Conservation (phyloP, 495 filamentous ascomycete genomes). For the Penicillium subrubescens region DNA sequence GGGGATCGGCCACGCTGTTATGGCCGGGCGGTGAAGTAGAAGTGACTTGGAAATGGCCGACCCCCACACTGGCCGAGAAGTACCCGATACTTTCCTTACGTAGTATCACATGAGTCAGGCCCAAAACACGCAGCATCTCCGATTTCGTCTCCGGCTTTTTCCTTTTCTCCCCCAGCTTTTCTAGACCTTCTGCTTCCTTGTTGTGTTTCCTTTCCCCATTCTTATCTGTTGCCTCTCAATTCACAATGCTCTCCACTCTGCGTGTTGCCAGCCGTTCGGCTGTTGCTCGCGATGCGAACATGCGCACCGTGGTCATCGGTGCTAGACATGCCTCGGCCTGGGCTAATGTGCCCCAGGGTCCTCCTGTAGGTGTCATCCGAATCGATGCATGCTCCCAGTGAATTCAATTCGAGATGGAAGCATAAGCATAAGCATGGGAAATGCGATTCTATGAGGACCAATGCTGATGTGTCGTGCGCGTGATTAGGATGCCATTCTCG, state of each 20-base stretch:
- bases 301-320: conserved; percentile 52
- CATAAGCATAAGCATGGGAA: not conserved
- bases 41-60: conserved; percentile 13
- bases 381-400: not conserved
- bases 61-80: conserved; percentile 17
- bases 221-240: conserved; percentile 15
- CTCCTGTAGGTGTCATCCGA: conserved; percentile 69
- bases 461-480: conserved; percentile 31
- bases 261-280: conserved; percentile 58
- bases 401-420: not conserved
- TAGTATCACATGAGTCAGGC: conserved; percentile 42
- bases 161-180: conserved; percentile 26
- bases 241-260: conserved; percentile 58
- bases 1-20: conserved; percentile 5
- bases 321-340: conserved; percentile 77
- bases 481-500: conserved; percentile 75
- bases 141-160: conserved; percentile 34
- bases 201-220: conserved; percentile 10
- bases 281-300: conserved; percentile 47
- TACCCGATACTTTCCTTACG: conserved; percentile 27
- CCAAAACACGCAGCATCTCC: conserved; percentile 41
- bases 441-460: conserved; percentile 9
- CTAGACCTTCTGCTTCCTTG: conserved; percentile 20
- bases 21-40: conserved; percentile 25
- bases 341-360: conserved; percentile 88